Evolutionary conservation across 2,329 filamentous ascomycete genomes (phyloP).

Genomic region (Fonsecaea erecta): DNA sequence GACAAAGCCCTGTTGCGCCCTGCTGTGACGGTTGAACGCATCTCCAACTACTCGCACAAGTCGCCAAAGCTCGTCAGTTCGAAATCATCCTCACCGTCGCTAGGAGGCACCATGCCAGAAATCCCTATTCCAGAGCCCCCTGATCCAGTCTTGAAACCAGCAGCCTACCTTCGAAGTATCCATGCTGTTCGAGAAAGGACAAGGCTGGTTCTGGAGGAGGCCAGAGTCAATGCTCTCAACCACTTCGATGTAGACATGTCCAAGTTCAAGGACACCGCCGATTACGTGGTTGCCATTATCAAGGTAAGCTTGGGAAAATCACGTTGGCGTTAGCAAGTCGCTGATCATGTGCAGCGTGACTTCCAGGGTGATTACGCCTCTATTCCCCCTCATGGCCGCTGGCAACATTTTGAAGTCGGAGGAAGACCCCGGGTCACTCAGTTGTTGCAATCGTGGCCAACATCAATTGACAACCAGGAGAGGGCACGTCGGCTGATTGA

Average conservation of each 20-base stretch:
- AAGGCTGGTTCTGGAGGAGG: constrained; percentile 74
- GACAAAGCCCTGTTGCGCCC: constrained; percentile 22
- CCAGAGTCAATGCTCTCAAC: constrained; percentile 73
- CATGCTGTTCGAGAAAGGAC: constrained; percentile 83
- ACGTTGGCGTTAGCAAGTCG: not conserved
- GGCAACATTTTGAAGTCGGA: constrained; percentile 68
- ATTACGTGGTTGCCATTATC: constrained; percentile 90
- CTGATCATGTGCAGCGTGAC: constrained; percentile 61
- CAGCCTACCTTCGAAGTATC: constrained; percentile 87
- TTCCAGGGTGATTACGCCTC: constrained; percentile 69
- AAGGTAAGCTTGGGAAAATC: constrained; percentile 66
- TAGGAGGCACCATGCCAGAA: constrained; percentile 57
- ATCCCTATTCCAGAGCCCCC: constrained; percentile 82
- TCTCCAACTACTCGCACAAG: constrained; percentile 37
- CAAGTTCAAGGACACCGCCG: constrained; percentile 82
- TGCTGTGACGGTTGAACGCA: constrained; percentile 27
- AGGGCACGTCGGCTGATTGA: constrained; percentile 61
- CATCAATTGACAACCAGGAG: constrained; percentile 67
- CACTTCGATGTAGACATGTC: constrained; percentile 88
- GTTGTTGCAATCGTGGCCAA: constrained; percentile 54
- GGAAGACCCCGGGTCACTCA: constrained; percentile 55
- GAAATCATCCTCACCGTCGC: constrained; percentile 23
- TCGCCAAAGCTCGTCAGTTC: constrained; percentile 35
- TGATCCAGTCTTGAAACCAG: constrained; percentile 85
- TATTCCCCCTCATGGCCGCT: constrained; percentile 79